These are phyloP conservation scores for Lentinula lateritia DNA, from an alignment of 768 basidiomycete species.

Conservation along the genomic window DNA sequence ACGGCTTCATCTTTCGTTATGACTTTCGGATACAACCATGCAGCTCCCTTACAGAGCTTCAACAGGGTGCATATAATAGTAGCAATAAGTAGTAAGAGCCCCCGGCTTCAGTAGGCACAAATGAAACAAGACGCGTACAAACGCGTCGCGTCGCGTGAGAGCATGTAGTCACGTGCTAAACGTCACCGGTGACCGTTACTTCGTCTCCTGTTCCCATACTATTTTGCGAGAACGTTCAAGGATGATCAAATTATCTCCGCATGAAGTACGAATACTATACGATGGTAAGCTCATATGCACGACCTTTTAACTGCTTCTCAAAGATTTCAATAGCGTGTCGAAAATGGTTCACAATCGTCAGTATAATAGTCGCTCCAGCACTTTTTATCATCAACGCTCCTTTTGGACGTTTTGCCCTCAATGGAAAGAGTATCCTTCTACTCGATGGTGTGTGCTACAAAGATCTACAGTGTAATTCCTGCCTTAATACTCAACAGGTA, in stretches of 20 bases:
- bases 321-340: conserved; percentile 22
- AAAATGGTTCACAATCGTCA: conserved; percentile 42
- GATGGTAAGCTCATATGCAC: conserved; percentile 2
- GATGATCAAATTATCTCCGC: background rate
- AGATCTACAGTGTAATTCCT: background rate
- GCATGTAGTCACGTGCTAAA: too few relatives aligned
- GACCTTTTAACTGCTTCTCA: background rate
- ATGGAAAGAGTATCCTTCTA: conserved; percentile 24
- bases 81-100: too few relatives aligned
- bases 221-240: background rate
- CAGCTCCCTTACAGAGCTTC: too few relatives aligned
- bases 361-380: conserved; percentile 28
- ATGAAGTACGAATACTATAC: background rate
- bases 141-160: too few relatives aligned
- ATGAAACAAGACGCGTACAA: too few relatives aligned
- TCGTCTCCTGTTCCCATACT: too few relatives aligned
- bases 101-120: too few relatives aligned
- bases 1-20: too few relatives aligned
- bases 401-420: conserved; percentile 70
- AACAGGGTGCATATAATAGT: too few relatives aligned
- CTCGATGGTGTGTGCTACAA: conserved; percentile 4
- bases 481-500: conserved; percentile 17
- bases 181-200: too few relatives aligned
- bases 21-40: too few relatives aligned
- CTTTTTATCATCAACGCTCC: conserved; percentile 63